phyloP scores from a whole-genome alignment of 1,284 basidiomycete species.

The Ustilago sp. region DNA sequence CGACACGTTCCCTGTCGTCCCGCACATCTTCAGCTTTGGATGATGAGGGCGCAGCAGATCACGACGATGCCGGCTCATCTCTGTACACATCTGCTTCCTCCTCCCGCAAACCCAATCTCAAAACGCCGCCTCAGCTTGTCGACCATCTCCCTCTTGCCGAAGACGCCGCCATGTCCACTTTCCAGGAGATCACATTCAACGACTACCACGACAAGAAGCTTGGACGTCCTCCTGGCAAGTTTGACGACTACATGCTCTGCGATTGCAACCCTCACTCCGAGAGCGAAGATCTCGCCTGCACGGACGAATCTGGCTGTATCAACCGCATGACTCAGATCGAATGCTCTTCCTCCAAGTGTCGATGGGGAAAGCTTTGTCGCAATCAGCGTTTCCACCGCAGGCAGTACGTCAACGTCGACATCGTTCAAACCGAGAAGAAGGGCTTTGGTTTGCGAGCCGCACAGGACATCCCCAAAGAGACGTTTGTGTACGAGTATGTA shows the following conservation, averaged over 20 bases:
- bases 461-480: slow-evolving; percentile 78
- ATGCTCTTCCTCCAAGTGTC: slow-evolving; percentile 87
- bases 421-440: slow-evolving; percentile 94
- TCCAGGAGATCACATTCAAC: slow-evolving; percentile 80
- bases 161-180: slow-evolving; percentile 77
- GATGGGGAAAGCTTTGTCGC: slow-evolving; percentile 82
- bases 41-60: slow-evolving; percentile 18
- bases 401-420: slow-evolving; percentile 87
- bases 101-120: slow-evolving; percentile 27
- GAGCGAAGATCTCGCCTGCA: slow-evolving; percentile 76
- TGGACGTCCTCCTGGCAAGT: slow-evolving; percentile 85
- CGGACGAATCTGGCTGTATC: slow-evolving; percentile 92
- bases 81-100: slow-evolving; percentile 19
- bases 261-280: slow-evolving; percentile 55
- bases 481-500: slow-evolving; percentile 97
- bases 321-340: slow-evolving; percentile 97
- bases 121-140: slow-evolving; percentile 54
- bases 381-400: slow-evolving; percentile 89
- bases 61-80: slow-evolving; percentile 19
- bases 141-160: slow-evolving; percentile 56
- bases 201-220: slow-evolving; percentile 88
- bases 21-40: slow-evolving; percentile 19
- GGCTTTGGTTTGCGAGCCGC: slow-evolving; percentile 90
- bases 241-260: slow-evolving; percentile 73
- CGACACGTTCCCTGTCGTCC: slow-evolving; percentile 11